phyloP scores from a whole-genome alignment of 495 filamentous ascomycete species.

The Penicillium antarcticum region DNA sequence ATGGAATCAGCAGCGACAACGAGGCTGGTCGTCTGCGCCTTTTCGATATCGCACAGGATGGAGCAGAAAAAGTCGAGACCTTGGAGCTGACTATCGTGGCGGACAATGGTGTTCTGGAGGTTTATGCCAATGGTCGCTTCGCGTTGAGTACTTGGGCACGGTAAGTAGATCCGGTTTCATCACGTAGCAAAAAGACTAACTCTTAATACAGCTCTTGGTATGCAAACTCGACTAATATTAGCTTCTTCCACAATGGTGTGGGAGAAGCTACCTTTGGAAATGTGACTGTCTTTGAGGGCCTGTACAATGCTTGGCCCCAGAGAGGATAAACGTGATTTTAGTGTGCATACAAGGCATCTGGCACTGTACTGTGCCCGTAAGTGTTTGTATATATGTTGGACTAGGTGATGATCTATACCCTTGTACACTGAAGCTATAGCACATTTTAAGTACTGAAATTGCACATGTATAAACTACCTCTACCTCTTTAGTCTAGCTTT shows the following conservation, averaged over 20 bases:
- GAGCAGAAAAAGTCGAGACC: slow-evolving; percentile 10
- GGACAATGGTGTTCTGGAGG: slow-evolving; percentile 17
- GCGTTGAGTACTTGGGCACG: slow-evolving; percentile 17
- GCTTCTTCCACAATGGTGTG: slow-evolving; percentile 18
- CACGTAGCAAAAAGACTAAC: background rate
- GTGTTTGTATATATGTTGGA: no score
- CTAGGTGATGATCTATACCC: no score
- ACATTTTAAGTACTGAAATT: no score
- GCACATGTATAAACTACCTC: no score
- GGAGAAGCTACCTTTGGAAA: slow-evolving; percentile 13
- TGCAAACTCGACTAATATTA: slow-evolving; percentile 18
- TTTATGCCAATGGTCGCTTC: slow-evolving; percentile 23
- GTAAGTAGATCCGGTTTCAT: slow-evolving; percentile 3
- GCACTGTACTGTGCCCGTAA: no score
- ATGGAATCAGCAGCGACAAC: slow-evolving; percentile 10
- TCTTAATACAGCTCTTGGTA: slow-evolving; percentile 16
- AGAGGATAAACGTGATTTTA: background rate
- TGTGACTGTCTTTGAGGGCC: slow-evolving; percentile 14
- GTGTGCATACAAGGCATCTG: no score
- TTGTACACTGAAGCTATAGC: no score
- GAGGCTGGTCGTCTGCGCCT: slow-evolving; percentile 15
- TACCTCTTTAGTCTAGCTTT: no score
- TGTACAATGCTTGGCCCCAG: slow-evolving; percentile 21
- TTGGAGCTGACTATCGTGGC: slow-evolving; percentile 18
- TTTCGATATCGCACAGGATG: slow-evolving; percentile 9